Percentiles rank a stretch among this genome's conserved stretches.
phyloP scores from a whole-genome alignment of 2,329 filamentous ascomycete species.

The Alternaria conjuncta region DNA sequence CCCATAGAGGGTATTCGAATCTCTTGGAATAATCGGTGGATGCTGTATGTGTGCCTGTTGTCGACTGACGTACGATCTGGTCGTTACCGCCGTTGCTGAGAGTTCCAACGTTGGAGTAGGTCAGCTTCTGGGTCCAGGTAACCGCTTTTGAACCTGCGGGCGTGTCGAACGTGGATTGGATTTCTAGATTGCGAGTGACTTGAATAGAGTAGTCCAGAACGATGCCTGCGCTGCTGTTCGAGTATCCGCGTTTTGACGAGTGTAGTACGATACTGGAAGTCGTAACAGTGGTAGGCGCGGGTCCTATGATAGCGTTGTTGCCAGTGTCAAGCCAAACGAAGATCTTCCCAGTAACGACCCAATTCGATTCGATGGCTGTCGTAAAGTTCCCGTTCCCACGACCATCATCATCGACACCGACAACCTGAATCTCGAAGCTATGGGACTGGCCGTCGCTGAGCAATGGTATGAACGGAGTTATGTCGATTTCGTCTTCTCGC shows the following conservation, averaged over 20 bases:
- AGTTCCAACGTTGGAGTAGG: slow-evolving; percentile 62
- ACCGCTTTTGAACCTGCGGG: slow-evolving; percentile 52
- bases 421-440: slow-evolving; percentile 71
- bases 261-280: slow-evolving; percentile 59
- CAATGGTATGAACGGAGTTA: slow-evolving; percentile 75
- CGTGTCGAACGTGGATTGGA: slow-evolving; percentile 61
- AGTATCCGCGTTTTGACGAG: slow-evolving; percentile 54
- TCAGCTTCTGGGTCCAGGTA: slow-evolving; percentile 66
- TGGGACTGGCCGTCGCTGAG: slow-evolving; percentile 71
- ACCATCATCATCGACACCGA: slow-evolving; percentile 67
- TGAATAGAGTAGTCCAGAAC: slow-evolving; percentile 65
- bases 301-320: slow-evolving; percentile 61
- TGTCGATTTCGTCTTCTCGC: slow-evolving; percentile 80
- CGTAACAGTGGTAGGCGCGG: slow-evolving; percentile 45
- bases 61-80: slow-evolving; percentile 61
- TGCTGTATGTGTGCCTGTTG: slow-evolving; percentile 56
- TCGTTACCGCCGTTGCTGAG: slow-evolving; percentile 62
- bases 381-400: slow-evolving; percentile 58
- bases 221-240: slow-evolving; percentile 62
- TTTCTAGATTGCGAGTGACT: slow-evolving; percentile 62
- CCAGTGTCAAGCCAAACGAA: slow-evolving; percentile 73
- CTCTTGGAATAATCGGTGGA: slow-evolving; percentile 45
- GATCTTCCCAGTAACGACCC: slow-evolving; percentile 79
- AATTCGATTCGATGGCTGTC: slow-evolving; percentile 67
- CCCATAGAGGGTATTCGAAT: slow-evolving; percentile 68